Evolutionary conservation across 208 protist genomes (phyloP).

Genomic region (Acanthamoeba lenticulata): DNA sequence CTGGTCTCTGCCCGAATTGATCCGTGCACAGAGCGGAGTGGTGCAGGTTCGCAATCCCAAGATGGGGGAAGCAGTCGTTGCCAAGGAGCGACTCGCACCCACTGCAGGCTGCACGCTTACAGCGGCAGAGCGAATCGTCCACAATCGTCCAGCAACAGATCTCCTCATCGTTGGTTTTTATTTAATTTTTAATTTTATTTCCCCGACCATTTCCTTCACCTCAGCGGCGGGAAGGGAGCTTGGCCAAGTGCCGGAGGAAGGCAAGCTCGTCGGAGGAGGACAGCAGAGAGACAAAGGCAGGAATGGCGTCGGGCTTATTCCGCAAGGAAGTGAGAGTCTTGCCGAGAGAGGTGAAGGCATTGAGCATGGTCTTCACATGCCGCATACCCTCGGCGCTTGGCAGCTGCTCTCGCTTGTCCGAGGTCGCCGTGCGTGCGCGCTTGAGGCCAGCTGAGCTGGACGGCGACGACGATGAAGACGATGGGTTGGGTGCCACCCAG

Average conservation of each 20-base stretch:
- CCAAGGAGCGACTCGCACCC: not conserved
- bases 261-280: not conserved
- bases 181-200: not conserved
- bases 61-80: not conserved
- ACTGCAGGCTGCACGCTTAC: not conserved
- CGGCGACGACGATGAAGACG: not conserved
- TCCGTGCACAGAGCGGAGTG: not conserved
- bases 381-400: not conserved
- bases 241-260: not conserved
- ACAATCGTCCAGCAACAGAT: not conserved
- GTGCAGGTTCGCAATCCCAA: not conserved
- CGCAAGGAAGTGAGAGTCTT: not conserved
- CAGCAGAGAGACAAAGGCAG: not conserved
- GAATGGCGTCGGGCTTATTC: not conserved
- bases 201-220: no score
- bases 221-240: not conserved
- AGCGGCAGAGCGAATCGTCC: not conserved
- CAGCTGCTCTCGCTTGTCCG: not conserved
- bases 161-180: not conserved
- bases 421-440: not conserved
- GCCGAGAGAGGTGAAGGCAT: not conserved
- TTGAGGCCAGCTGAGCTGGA: no score
- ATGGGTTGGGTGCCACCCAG: not conserved
- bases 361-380: not conserved
- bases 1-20: not conserved